A percentile compares a stretch with the other conserved stretches of the same genome.
phyloP scores from a whole-genome alignment of 1,139 yeast genomes.

The Saccharomyces hybrid region DNA sequence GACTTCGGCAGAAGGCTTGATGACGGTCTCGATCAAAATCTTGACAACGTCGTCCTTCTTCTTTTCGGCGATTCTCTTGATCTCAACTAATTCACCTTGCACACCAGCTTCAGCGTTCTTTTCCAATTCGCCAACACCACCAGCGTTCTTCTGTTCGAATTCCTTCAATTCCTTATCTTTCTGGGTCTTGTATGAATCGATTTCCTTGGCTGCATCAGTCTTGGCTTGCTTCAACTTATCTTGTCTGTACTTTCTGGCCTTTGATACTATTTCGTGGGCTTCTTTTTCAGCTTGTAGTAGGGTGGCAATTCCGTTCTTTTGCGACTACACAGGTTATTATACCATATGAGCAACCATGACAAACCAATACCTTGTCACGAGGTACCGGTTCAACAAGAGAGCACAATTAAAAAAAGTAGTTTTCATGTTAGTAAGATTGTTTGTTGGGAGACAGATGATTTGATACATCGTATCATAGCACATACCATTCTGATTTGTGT shows the following conservation, averaged over 20 bases:
- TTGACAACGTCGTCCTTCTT: conserved; percentile 66
- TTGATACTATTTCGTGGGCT: conserved; percentile 89
- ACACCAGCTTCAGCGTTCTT: conserved; percentile 62
- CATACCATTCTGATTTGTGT: neutral
- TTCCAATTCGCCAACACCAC: conserved; percentile 47
- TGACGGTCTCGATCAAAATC: conserved; percentile 72
- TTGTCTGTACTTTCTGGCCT: conserved; percentile 61
- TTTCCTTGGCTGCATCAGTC: conserved; percentile 84
- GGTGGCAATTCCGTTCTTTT: conserved; percentile 33
- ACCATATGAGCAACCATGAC: neutral
- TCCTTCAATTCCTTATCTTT: conserved; percentile 77
- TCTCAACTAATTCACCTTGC: conserved; percentile 50
- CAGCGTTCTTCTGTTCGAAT: conserved; percentile 46
- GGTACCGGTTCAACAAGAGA: neutral
- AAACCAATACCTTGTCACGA: neutral
- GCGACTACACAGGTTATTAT: conserved; percentile 16
- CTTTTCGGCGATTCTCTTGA: conserved; percentile 53
- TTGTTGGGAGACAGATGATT: neutral
- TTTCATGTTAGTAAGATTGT: neutral
- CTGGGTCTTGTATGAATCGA: conserved; percentile 74
- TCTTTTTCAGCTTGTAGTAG: conserved; percentile 74
- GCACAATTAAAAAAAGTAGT: neutral
- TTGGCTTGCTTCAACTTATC: conserved; percentile 77
- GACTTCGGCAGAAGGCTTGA: conserved; percentile 69
- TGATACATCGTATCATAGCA: neutral